Percentiles rank a stretch among this genome's conserved stretches.
Evolutionary conservation across 257 asterid species (phyloP).

Genomic region (Ocimum tenuiflorum): DNA sequence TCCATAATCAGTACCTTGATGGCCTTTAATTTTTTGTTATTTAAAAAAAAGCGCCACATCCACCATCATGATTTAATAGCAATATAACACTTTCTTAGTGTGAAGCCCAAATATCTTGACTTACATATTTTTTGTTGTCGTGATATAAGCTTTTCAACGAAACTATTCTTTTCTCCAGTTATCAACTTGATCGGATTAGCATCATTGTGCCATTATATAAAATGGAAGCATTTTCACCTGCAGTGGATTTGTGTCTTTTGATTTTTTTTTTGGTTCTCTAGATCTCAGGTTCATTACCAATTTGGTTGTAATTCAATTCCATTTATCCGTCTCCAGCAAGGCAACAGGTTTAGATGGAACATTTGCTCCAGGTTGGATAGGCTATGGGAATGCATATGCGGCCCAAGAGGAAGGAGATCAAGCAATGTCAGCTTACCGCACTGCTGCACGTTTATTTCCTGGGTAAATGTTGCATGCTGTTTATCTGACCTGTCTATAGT

Average conservation of each 20-base stretch:
- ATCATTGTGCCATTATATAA: neutral
- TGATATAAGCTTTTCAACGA: constrained; percentile 2
- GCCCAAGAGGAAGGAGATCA: constrained; percentile 99
- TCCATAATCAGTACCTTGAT: neutral
- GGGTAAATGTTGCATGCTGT: constrained; percentile 48
- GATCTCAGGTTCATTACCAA: neutral
- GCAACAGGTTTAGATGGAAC: constrained; percentile 93
- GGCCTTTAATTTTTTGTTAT: neutral
- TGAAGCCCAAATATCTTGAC: neutral
- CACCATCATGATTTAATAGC: neutral
- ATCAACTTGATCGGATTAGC: neutral
- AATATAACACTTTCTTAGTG: neutral
- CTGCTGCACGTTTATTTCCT: constrained; percentile 98
- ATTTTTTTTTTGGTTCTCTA: constrained; percentile 6
- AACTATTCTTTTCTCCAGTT: neutral
- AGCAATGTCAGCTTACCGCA: constrained; percentile 97
- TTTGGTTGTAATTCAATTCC: constrained; percentile 11
- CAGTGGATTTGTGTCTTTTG: neutral
- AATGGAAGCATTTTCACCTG: neutral
- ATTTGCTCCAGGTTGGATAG: constrained; percentile 97
- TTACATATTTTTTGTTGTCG: neutral
- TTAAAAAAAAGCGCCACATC: neutral
- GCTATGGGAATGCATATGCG: constrained; percentile 90
- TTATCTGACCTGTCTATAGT: neutral
- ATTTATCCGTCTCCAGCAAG: constrained; percentile 53